Evolutionary conservation across 2,329 filamentous ascomycete species (phyloP).

Genomic region (Neonectria ditissima): DNA sequence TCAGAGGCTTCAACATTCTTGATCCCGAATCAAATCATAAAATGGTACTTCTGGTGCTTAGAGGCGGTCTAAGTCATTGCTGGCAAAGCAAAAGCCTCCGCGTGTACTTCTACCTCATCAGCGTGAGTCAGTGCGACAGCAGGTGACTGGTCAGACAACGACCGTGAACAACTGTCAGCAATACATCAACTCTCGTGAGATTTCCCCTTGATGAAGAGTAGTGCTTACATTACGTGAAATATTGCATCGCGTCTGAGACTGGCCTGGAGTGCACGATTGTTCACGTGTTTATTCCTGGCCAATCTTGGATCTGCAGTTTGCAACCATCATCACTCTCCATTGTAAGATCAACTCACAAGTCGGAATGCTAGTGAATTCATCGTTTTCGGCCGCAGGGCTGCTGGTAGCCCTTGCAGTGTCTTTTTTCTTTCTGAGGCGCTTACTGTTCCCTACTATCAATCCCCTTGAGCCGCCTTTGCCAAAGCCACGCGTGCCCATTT

Average conservation of each 20-base stretch:
- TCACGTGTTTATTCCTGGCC: not conserved
- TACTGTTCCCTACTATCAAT: slow-evolving; percentile 19
- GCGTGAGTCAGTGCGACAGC: too few species aligned
- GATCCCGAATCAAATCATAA: too few species aligned
- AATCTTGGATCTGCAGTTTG: not conserved
- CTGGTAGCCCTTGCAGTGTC: not conserved
- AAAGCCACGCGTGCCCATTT: slow-evolving; percentile 27
- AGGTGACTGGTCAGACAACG: too few species aligned
- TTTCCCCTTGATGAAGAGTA: not conserved
- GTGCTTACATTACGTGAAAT: not conserved
- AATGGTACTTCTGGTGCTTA: too few species aligned
- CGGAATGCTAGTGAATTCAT: not conserved
- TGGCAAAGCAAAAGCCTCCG: too few species aligned
- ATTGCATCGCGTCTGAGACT: not conserved
- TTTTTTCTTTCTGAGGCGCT: not conserved
- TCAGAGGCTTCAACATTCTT: too few species aligned
- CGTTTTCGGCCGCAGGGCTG: not conserved
- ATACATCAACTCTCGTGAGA: not conserved
- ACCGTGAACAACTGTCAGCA: too few species aligned
- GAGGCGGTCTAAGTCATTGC: too few species aligned
- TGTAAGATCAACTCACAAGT: too few species aligned
- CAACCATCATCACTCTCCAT: not conserved
- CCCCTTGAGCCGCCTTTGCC: slow-evolving; percentile 28
- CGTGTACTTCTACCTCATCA: too few species aligned
- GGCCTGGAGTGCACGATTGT: not conserved